phyloP scores from a whole-genome alignment of 441 rosid species.

The Eugenia klotzschiana region DNA sequence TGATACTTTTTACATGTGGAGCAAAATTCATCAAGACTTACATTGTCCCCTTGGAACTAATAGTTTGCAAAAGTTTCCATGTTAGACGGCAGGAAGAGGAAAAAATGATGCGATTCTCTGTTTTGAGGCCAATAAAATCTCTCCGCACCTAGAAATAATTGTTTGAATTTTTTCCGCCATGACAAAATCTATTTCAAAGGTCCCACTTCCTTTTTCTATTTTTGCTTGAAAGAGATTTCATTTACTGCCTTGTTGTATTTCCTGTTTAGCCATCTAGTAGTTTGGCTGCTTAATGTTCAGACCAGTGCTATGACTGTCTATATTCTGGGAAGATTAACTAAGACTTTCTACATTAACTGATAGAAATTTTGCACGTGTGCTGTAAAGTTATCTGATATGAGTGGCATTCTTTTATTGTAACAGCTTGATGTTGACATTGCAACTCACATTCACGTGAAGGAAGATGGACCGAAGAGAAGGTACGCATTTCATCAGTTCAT shows the following conservation, averaged over 20 bases:
- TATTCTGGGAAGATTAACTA: not conserved
- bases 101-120: not conserved
- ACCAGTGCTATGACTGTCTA: not conserved
- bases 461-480: constrained; percentile 86
- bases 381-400: not conserved
- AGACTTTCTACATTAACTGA: not conserved
- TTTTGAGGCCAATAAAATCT: not conserved
- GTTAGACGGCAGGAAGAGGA: not conserved
- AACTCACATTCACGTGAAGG: constrained; percentile 55
- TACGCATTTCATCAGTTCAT: constrained; percentile 11
- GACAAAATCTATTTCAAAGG: not conserved
- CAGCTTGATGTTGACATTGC: constrained; percentile 89
- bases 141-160: not conserved
- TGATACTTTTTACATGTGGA: not conserved
- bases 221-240: not conserved
- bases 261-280: not conserved
- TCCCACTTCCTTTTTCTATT: not conserved
- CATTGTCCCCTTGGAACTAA: not conserved
- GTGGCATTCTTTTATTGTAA: constrained; percentile 4
- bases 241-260: not conserved
- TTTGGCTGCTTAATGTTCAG: not conserved
- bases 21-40: not conserved
- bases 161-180: not conserved
- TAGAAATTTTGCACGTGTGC: not conserved
- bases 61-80: not conserved